Conservation (phyloP, 1,139 yeast species). For the Magnusiomyces sp. region DNA sequence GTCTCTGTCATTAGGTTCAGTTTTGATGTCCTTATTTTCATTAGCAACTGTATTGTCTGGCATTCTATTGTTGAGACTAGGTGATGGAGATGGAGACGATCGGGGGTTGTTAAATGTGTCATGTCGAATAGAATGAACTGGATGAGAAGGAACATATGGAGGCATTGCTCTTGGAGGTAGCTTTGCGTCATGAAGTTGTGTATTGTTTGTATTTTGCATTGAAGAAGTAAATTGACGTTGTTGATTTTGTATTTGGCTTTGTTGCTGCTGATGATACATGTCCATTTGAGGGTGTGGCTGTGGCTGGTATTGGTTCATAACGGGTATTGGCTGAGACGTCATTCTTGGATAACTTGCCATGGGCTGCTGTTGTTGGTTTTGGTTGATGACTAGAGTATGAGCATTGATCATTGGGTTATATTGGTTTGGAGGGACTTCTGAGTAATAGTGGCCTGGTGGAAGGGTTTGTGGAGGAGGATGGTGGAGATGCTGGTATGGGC, state of each 20-base stretch:
- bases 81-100: slow-evolving; percentile 11
- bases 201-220: slow-evolving; percentile 16
- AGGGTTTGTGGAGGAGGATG: too few relatives aligned
- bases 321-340: slow-evolving; percentile 1
- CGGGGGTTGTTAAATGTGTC: background rate
- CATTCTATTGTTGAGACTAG: slow-evolving; percentile 4
- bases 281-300: slow-evolving; percentile 6
- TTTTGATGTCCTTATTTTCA: background rate
- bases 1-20: too few relatives aligned
- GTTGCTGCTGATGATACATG: slow-evolving; percentile 8
- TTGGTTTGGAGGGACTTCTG: too few relatives aligned
- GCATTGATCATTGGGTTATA: too few relatives aligned
- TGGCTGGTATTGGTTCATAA: background rate
- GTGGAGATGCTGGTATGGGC: too few relatives aligned
- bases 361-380: slow-evolving; percentile 8
- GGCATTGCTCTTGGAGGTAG: background rate
- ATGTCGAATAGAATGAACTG: slow-evolving; percentile 7
- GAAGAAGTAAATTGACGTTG: slow-evolving; percentile 14
- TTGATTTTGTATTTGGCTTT: slow-evolving; percentile 15
- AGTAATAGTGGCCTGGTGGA: too few relatives aligned
- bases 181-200: background rate
- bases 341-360: background rate
- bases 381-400: too few relatives aligned
- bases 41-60: background rate
- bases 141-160: background rate